Base-by-base conservation (phyloP, 2,329 filamentous ascomycete species). In the Diaporthe destruens region DNA sequence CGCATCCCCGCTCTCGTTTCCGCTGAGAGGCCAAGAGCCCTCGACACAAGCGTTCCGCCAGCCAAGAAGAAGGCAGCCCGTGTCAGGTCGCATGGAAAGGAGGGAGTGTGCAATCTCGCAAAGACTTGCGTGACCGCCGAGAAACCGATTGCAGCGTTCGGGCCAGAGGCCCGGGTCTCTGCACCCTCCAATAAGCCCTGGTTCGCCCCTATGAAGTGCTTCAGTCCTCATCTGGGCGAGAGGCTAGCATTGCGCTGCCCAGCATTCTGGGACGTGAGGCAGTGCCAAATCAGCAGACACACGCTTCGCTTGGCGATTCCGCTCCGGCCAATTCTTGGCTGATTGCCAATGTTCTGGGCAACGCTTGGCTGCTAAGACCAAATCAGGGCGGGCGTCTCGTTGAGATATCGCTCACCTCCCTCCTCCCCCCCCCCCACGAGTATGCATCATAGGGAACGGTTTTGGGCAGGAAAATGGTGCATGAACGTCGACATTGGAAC, bases 271-370 rank as follows among this genome's bases (percentile, higher is more conserved):
- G 61, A 66, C 61, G 61, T 53, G 61, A 66, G 61, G 61, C 61
- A 66, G 61, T 66, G 61, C 61, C 32, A 53, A 66, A 66, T 66
- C 61, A 66, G 61, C 61, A 66, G 61, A 66, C 47, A 63, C 59
- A 39, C 29, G 61, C 44, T 53, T 53, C 61, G 61, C 61, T 66
- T 66, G 61, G 61, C 61, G 9, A 66, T 66, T 66, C 61, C 61
- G 61, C 61, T 66, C 61, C 61, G 61, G 61, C 61, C 61, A 66
- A 53, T 66, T 66, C 61, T 66, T 66, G 61, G 61, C 61, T 66
- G 44, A 66, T 39, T 66, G 61, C 61, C 61, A 66, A 66, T 66
- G 29, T 7, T 66, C 61, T 66, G 47, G 61, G 61, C 61, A 53
- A 5, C 18, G 29, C 61, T 66, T 66, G 61, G 61, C 61, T 53